Base-by-base conservation (phyloP, 371 early-diverging fungal genomes). In the Lichtheimia ornata region DNA sequence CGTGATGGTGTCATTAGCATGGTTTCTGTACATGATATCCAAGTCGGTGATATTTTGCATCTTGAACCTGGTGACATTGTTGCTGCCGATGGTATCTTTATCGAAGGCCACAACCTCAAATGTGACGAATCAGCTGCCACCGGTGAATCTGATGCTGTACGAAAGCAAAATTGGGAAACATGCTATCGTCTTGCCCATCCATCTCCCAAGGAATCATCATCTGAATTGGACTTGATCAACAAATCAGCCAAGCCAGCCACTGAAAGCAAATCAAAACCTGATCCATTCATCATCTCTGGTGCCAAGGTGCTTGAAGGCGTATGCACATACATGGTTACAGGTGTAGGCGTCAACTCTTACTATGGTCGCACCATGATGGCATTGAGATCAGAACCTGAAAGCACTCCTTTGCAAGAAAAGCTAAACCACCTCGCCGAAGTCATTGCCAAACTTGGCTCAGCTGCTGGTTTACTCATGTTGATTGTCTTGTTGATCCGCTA, bases 1-100 rank as follows among this genome's bases (percentile, higher is more conserved):
- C 86, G 94, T 57, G 85, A 90, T 72, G 87, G 93, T 65, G 76
- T 83, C 28, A 91, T 92, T 59, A 72, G 80, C 22, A 84, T 91
- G 64, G 74, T 94, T 58, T 92, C 94, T 41, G 89, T 96, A 28
- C 88, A 87, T 65, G 91, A 94, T 51, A 64, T 94, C 53, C 85
- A 88, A 65, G 91, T 97, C 7, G 96, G 97, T 40, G 97, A 97
- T 70, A 82, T 97, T 40, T 66, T 97, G 54, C 71, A 89, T 59
- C 76, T 98, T 24, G 96, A 98, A 71, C 93, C 95, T 17, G 98
- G 98, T 55, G 97, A 97, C 69, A 89, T 97, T 47, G 81, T 97
- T 35, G 78, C 91, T 4, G 95, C 88, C 5, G 98, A 98, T 74
- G 94, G 95, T 67, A 79, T 97, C 50, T 85, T 89, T 59, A 79